Conservation (phyloP, 192 early-diverging fungal species). For the Entrophospora sp. region DNA sequence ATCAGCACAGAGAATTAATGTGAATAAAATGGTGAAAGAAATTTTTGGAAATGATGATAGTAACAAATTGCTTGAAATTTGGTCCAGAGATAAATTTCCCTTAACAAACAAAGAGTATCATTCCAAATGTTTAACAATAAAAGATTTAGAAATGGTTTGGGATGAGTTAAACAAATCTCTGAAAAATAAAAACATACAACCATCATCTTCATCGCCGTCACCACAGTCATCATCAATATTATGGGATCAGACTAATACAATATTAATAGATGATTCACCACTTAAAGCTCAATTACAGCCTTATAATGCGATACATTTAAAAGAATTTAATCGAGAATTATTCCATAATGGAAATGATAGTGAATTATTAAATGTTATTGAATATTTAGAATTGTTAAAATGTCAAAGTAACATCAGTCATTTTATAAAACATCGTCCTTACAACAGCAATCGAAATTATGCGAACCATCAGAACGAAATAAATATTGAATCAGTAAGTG, state of each 20-base stretch:
- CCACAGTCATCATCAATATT: not conserved
- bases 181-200: not conserved
- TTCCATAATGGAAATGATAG: slow-evolving; percentile 9
- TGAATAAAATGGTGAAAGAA: slow-evolving; percentile 43
- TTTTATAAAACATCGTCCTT: slow-evolving; percentile 38
- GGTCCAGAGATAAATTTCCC: slow-evolving; percentile 46
- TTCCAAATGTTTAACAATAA: slow-evolving; percentile 41
- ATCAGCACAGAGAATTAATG: slow-evolving; percentile 47
- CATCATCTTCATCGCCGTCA: not conserved
- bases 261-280: slow-evolving; percentile 44
- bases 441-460: too few species aligned
- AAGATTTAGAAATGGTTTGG: slow-evolving; percentile 54
- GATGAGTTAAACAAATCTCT: slow-evolving; percentile 25
- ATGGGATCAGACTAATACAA: slow-evolving; percentile 40
- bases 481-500: too few species aligned
- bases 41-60: slow-evolving; percentile 29
- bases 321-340: slow-evolving; percentile 23
- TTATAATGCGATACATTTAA: slow-evolving; percentile 34
- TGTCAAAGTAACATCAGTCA: slow-evolving; percentile 34
- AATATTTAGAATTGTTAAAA: slow-evolving; percentile 27
- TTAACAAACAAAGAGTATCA: slow-evolving; percentile 31
- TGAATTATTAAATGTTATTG: slow-evolving; percentile 34
- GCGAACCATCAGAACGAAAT: too few species aligned
- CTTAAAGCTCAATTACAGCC: slow-evolving; percentile 43
- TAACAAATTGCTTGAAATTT: slow-evolving; percentile 39